Conservation (phyloP, 257 asterid genomes). For the Nicotiana tomentosiformis region DNA sequence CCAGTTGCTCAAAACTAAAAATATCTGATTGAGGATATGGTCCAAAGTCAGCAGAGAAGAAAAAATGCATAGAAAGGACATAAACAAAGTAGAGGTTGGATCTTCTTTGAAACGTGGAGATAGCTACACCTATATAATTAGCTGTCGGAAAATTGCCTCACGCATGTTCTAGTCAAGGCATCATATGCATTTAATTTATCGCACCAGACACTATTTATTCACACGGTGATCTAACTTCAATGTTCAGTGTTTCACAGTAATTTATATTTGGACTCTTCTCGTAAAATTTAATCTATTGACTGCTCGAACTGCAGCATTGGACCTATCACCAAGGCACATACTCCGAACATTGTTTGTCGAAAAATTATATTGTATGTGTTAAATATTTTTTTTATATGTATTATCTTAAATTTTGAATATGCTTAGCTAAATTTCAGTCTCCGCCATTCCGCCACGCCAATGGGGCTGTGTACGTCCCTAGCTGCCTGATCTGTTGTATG, state of each 20-base stretch:
- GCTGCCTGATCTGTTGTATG: neutral
- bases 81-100: neutral
- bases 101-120: neutral
- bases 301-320: neutral
- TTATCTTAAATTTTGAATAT: neutral
- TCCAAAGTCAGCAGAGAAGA: slow-evolving; percentile 77
- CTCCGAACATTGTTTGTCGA: too few species aligned
- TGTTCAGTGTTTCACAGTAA: neutral
- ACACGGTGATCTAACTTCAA: neutral
- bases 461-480: neutral
- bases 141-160: slow-evolving; percentile 1
- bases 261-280: neutral
- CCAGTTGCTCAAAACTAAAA: slow-evolving; percentile 29
- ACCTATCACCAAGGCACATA: neutral
- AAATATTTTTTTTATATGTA: neutral
- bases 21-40: slow-evolving; percentile 83
- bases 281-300: neutral
- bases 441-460: neutral
- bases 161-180: neutral
- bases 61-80: slow-evolving; percentile 25
- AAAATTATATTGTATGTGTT: neutral
- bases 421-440: neutral
- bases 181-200: neutral
- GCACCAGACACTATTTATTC: neutral
- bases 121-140: neutral